Percentiles rank a stretch among this genome's conserved stretches.
Conservation (phyloP, 2,329 filamentous ascomycete genomes). For the Neonectria sp. region DNA sequence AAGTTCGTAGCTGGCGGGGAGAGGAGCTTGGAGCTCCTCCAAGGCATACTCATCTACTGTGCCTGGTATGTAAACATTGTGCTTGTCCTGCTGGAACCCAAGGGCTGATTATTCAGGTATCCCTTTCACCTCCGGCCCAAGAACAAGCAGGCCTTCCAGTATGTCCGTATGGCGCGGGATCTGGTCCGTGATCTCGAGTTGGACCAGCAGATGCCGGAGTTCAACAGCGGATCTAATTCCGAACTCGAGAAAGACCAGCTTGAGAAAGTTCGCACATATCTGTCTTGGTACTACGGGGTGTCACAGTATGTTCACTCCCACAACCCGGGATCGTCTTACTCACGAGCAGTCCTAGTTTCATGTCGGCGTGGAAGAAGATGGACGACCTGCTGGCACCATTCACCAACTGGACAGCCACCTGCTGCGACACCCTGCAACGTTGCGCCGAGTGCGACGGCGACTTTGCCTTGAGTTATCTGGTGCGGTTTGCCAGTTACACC, state of each 20-base stretch:
- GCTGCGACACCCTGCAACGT: conserved; percentile 61
- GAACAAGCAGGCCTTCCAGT: conserved; percentile 65
- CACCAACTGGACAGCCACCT: conserved; percentile 60
- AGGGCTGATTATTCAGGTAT: conserved; percentile 57
- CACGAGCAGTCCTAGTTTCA: conserved; percentile 51
- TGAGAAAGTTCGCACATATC: conserved; percentile 62
- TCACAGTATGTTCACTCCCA: conserved; percentile 55
- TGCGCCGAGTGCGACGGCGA: conserved; percentile 57
- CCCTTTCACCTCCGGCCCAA: conserved; percentile 69
- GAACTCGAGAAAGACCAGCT: conserved; percentile 49
- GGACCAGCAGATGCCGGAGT: conserved; percentile 54
- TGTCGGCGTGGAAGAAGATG: conserved; percentile 56
- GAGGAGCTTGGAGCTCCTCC: conserved; percentile 69
- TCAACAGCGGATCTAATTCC: conserved; percentile 1
- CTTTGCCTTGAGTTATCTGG: conserved; percentile 59
- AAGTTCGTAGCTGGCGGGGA: conserved; percentile 72
- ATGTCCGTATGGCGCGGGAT: conserved; percentile 67
- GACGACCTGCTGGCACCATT: conserved; percentile 51
- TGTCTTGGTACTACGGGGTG: conserved; percentile 60
- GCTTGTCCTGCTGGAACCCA: not conserved
- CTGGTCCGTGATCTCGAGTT: conserved; percentile 66
- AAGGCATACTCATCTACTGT: conserved; percentile 71
- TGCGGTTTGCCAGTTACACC: conserved; percentile 58
- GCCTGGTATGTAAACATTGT: conserved; percentile 61
- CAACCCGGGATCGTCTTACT: conserved; percentile 8